A percentile compares a stretch with the other conserved stretches of the same genome.
Evolutionary conservation across 1,139 yeast species (phyloP).

Genomic region (Spencermartinsiella ligniputridi): DNA sequence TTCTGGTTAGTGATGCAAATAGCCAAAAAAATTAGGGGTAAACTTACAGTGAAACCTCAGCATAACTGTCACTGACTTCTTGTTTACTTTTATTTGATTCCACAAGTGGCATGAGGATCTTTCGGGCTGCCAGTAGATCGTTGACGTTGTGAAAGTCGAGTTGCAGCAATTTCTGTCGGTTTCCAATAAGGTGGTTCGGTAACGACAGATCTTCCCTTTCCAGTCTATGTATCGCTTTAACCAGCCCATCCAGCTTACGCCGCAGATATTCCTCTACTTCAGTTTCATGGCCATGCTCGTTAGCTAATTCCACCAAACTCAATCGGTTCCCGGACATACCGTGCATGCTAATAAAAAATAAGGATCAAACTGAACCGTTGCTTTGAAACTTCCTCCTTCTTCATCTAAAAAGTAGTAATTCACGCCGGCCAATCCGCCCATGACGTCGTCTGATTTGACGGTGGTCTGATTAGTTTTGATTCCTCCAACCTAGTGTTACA

Average conservation of each 20-base stretch:
- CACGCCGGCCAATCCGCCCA: constrained; percentile 76
- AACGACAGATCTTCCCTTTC: constrained; percentile 72
- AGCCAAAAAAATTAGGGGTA: not conserved
- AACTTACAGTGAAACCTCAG: constrained; percentile 43
- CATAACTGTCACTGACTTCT: constrained; percentile 68
- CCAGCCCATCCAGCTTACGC: constrained; percentile 56
- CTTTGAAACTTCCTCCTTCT: constrained; percentile 94
- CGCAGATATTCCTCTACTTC: constrained; percentile 86
- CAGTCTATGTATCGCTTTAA: constrained; percentile 54
- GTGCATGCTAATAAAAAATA: constrained; percentile 74
- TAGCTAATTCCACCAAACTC: not conserved
- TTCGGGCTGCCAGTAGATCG: constrained; percentile 72
- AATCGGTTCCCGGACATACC: constrained; percentile 28
- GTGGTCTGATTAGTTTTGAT: constrained; percentile 38
- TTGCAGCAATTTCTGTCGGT: constrained; percentile 58
- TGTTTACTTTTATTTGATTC: constrained; percentile 60
- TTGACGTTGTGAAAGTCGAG: constrained; percentile 69
- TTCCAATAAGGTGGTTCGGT: constrained; percentile 85
- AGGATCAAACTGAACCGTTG: constrained; percentile 79
- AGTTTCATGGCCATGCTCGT: constrained; percentile 41
- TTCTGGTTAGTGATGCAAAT: constrained; percentile 4
- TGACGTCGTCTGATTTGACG: constrained; percentile 49
- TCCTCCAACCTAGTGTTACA: not conserved
- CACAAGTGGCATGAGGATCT: constrained; percentile 63
- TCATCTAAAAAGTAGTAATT: constrained; percentile 95